Base-by-base conservation (phyloP, 306 rosid genomes). In the Purshia tridentata region DNA sequence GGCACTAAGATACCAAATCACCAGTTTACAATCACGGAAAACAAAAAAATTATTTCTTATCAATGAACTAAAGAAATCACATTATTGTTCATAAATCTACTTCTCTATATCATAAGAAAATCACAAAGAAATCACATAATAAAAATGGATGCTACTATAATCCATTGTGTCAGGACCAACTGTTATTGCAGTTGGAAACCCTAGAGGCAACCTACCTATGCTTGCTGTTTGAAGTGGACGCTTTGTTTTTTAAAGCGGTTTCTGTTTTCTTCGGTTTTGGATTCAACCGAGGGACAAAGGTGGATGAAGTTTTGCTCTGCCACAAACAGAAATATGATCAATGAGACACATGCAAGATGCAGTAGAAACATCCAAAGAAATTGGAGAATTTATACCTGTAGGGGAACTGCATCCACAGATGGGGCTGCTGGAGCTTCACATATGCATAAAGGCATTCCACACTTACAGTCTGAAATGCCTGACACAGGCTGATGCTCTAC, bases 361-460 rank as follows among this genome's bases (percentile, higher is more conserved):
- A 29, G 55, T 45, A 57, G 20, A 41, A 19, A 52, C 55, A 69
- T 69, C 42, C 39, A 67, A 51, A 59, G 50, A 61, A 72, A 46
- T 52, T 64, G 71, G 60, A 75, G 64, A 76, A 81, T n/a, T 72
- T 58, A 73, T 80, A 95, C 97, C 91, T 78, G 86, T 44, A 64
- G 37, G 50, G 87, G 88, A 66, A 68, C 63, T 67, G 76, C 76
- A 75, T 74, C 84, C 37, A 81, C 45, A 22, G 91, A 79, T 72
- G 96, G 87, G 42, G 81, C 76, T 67, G 81, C 76, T 67, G 96
- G 83, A 72, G 96, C 86, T 86, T 83, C 96, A 78, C 99, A 95
- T 62, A 95, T 95, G 80, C 99, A 95, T 75, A 95, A 89, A 77
- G 99, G 99, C 98, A 95, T 95, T 83, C 99, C 93, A 83, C 99